phyloP scores from a whole-genome alignment of 2,329 filamentous ascomycete species.

The Incumbomyces lentus region DNA sequence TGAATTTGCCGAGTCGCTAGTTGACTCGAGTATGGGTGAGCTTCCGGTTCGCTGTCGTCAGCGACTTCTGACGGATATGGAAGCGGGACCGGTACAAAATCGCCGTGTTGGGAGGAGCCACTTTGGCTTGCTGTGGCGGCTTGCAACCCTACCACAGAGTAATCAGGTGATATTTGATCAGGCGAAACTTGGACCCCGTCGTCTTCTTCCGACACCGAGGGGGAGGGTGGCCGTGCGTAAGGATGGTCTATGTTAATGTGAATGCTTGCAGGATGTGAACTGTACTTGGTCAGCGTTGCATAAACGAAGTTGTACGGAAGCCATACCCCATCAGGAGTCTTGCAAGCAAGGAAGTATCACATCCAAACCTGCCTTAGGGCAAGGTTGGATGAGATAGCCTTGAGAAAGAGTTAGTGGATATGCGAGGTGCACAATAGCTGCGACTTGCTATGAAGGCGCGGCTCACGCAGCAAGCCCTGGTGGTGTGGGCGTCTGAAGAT shows the following conservation, averaged over 20 bases:
- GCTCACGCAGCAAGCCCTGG: neutral
- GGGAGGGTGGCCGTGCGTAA: conserved; percentile 31
- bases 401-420: conserved; percentile 18
- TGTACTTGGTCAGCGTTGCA: conserved; percentile 4
- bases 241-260: conserved; percentile 35
- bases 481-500: too few relatives aligned
- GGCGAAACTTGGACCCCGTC: conserved; percentile 33
- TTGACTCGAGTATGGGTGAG: conserved; percentile 28
- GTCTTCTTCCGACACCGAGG: conserved; percentile 32
- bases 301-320: neutral
- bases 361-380: conserved; percentile 17
- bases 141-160: conserved; percentile 13
- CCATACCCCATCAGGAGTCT: conserved; percentile 20
- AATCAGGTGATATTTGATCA: conserved; percentile 18
- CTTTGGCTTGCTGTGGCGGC: conserved; percentile 19
- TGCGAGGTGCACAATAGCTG: neutral
- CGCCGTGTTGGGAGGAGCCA: conserved; percentile 19
- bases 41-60: conserved; percentile 30
- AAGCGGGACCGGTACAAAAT: conserved; percentile 23
- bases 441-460: conserved; percentile 4
- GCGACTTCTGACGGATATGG: conserved; percentile 34
- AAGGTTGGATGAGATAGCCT: conserved; percentile 21
- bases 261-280: conserved; percentile 22
- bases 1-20: conserved; percentile 2
- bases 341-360: conserved; percentile 20